phyloP scores from a whole-genome alignment of 495 filamentous ascomycete species.

The Aspergillus sparsus region DNA sequence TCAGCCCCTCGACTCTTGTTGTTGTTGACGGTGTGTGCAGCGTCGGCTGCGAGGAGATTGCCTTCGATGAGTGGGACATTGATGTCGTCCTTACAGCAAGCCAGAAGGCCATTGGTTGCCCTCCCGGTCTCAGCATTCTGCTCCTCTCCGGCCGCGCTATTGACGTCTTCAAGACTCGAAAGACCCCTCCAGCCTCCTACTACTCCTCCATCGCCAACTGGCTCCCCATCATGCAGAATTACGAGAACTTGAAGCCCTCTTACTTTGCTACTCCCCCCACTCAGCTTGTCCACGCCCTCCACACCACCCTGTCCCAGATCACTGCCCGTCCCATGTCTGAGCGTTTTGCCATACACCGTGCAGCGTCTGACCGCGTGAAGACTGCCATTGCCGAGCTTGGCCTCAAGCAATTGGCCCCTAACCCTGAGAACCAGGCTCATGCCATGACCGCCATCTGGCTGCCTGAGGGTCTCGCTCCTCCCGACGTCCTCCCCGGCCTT shows the following conservation, averaged over 20 bases:
- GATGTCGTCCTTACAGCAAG: slow-evolving; percentile 92
- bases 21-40: slow-evolving; percentile 96
- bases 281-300: slow-evolving; percentile 89
- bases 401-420: slow-evolving; percentile 78
- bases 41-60: slow-evolving; percentile 92
- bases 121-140: slow-evolving; percentile 87
- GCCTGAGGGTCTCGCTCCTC: slow-evolving; percentile 74
- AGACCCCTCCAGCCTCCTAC: slow-evolving; percentile 78
- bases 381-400: slow-evolving; percentile 74
- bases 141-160: slow-evolving; percentile 93
- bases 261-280: slow-evolving; percentile 98
- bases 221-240: slow-evolving; percentile 98
- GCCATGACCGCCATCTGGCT: slow-evolving; percentile 98
- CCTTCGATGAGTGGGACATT: slow-evolving; percentile 90
- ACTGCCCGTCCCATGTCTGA: slow-evolving; percentile 72
- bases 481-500: slow-evolving; percentile 82
- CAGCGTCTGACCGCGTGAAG: slow-evolving; percentile 80
- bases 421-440: slow-evolving; percentile 88
- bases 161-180: slow-evolving; percentile 72
- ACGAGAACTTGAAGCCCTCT: slow-evolving; percentile 93
- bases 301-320: slow-evolving; percentile 90
- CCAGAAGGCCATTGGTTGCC: slow-evolving; percentile 95
- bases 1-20: slow-evolving; percentile 86
- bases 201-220: slow-evolving; percentile 97
- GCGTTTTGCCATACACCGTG: slow-evolving; percentile 76